A percentile compares a stretch with the other conserved stretches of the same genome.
These are phyloP conservation scores for Alternaria burnsii DNA, from an alignment of 2,329 filamentous ascomycete genomes.

Conservation along the genomic window DNA sequence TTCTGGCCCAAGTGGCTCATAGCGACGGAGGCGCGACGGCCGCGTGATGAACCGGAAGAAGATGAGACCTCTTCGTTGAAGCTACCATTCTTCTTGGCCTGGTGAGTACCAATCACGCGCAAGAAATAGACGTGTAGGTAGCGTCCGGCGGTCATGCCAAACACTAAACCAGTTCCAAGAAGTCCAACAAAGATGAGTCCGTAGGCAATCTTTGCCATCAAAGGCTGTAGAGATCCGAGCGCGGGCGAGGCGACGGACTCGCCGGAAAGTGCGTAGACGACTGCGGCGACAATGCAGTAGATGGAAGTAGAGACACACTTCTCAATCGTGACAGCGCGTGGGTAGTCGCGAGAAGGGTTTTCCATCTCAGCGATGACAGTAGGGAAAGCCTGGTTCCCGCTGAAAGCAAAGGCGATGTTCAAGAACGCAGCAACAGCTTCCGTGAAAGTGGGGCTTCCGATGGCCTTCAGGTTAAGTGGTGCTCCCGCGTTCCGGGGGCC, in stretches of 20 bases:
- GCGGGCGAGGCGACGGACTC: slow-evolving; percentile 38
- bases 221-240: slow-evolving; percentile 29
- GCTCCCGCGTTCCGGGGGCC: slow-evolving; percentile 29
- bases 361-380: slow-evolving; percentile 41
- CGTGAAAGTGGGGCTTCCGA: slow-evolving; percentile 33
- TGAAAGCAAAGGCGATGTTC: slow-evolving; percentile 40
- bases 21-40: slow-evolving; percentile 26
- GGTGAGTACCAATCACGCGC: slow-evolving; percentile 25
- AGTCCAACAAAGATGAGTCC: slow-evolving; percentile 33
- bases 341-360: slow-evolving; percentile 37
- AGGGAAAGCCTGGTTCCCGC: slow-evolving; percentile 41
- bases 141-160: slow-evolving; percentile 34
- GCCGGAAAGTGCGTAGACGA: slow-evolving; percentile 36
- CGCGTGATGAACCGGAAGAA: slow-evolving; percentile 20
- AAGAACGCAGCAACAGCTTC: slow-evolving; percentile 36
- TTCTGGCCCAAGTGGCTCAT: slow-evolving; percentile 25
- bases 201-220: slow-evolving; percentile 37
- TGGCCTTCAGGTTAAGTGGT: slow-evolving; percentile 35
- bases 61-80: slow-evolving; percentile 8
- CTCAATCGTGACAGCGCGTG: slow-evolving; percentile 37
- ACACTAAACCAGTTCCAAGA: slow-evolving; percentile 35
- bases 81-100: slow-evolving; percentile 21
- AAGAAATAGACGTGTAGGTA: slow-evolving; percentile 37
- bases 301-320: slow-evolving; percentile 33
- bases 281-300: slow-evolving; percentile 33